Base-by-base conservation (phyloP, 2,329 filamentous ascomycete species). In the Blumeriella jaapii region DNA sequence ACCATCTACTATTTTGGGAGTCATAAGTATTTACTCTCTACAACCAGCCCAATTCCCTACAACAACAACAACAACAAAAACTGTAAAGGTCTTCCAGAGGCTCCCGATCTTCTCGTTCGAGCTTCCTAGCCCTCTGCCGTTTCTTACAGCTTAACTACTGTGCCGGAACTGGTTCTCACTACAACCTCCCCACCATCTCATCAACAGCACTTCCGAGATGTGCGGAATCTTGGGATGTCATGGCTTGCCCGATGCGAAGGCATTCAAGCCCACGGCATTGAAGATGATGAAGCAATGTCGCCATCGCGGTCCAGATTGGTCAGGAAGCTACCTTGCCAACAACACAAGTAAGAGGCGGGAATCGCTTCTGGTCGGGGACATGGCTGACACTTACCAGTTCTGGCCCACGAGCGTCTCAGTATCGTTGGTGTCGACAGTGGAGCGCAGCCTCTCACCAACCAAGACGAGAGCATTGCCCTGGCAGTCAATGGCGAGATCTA, bases 401-500 rank as follows among this genome's bases (percentile, higher is more conserved):
- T 98, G 52, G 91, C 87, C 57, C 91, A 98, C 71, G 91, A 98
- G 64, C 83, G 91, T 65, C 69, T 98, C 60, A 91, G 84, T 60
- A 96, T 98, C 60, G 91, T 98, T 58, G 91, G 91, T 60, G 46
- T 59, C 89, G 89, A 96, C 60, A 89, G 83, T 55, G 91, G 91
- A 59, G 89, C 91, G 34, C 91, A 98, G 65, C 91, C 91, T 46
- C 71, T 98, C 48, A 81, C 89, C 68, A 96, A 86, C 68, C 77
- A 85, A 50, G 89, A 96, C 59, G 80, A 78, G 48, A 80, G 71
- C 53, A 79, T 98, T 54, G 78, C 89, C 46, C 76, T 98, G 42
- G 89, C 91, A 47, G 91, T 96, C 74, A 98, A 98, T 63, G 91
- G 91, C 63, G 91, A 98, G 61, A 98, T 98, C 60, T 98, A 98